Percentiles rank a stretch among this genome's conserved stretches.
phyloP scores from a whole-genome alignment of 208 protist genomes.

The Plasmodiophora brassicae region DNA sequence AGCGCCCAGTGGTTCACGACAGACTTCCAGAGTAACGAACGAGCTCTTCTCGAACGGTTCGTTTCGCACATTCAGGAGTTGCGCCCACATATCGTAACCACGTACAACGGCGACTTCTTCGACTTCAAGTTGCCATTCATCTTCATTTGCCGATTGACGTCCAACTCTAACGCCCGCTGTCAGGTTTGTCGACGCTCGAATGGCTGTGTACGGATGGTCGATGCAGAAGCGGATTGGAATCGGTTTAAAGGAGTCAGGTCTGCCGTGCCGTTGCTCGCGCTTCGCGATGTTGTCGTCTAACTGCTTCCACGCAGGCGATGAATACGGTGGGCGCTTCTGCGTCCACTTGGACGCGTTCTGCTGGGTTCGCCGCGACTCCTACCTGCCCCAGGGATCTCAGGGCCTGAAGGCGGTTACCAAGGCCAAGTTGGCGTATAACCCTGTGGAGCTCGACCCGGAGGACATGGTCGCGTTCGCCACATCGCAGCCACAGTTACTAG shows the following conservation, averaged over 20 bases:
- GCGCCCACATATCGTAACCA: slow-evolving; percentile 95
- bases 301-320: slow-evolving; percentile 63
- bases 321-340: slow-evolving; percentile 81
- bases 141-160: too few relatives aligned
- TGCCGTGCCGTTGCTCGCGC: background rate
- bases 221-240: slow-evolving; percentile 6
- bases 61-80: slow-evolving; percentile 90
- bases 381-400: slow-evolving; percentile 80
- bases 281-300: background rate
- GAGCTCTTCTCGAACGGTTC: slow-evolving; percentile 79
- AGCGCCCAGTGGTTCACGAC: background rate
- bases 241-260: background rate
- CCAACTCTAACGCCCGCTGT: too few relatives aligned
- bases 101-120: slow-evolving; percentile 99
- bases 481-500: slow-evolving; percentile 87
- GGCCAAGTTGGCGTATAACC: slow-evolving; percentile 97
- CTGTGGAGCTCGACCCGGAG: slow-evolving; percentile 98
- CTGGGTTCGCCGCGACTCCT: slow-evolving; percentile 99
- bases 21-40: slow-evolving; percentile 46
- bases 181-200: background rate
- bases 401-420: slow-evolving; percentile 53
- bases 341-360: slow-evolving; percentile 97
- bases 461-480: slow-evolving; percentile 94
- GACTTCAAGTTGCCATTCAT: slow-evolving; percentile 82
- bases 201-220: background rate